Base-by-base conservation (phyloP, 345 rosid species). In the Acer campestre region DNA sequence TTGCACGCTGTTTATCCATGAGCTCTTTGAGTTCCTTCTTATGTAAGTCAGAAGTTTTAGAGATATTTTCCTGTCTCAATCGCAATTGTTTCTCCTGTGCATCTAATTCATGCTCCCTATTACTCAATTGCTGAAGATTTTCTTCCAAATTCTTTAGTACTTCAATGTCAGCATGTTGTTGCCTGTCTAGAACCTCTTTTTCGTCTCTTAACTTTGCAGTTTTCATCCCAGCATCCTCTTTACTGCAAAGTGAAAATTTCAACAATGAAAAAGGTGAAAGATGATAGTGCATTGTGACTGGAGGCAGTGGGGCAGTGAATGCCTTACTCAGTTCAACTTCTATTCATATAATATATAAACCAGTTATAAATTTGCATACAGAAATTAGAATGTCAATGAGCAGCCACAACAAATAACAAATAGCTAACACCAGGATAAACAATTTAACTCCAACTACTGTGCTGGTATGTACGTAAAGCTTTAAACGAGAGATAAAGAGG, bases 171-270 rank as follows among this genome's bases (percentile, higher is more conserved):
- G 97, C 88, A 85, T 90, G 94, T 20, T 91, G 98, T 68, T 96
- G 97, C 90, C 97, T 91, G 63, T 94, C 97, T 69, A 94, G 82
- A 77, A 94, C 97, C 90, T 96, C 99, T 75, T 96, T 91, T 82
- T 96, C 97, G 85, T 94, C 98, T 84, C 95, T 90, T 62, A 94
- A 88, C 88, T 88, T 90, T 5, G 90, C 85, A 83, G 98, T 96
- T 90, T 84, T 88, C 91, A 88, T 90, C 79, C 95, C 97, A 83
- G 98, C 99, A 64, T 94, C 95, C 85, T 92, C 97, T 84, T 96
- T 96, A 73, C 98, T 96, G 90, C 84, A 83, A 84, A 59, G 81
- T 68, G 61, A 80, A 63, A 63, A 68, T 74, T 73, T 48, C 67
- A 29, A 31, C 22, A 49, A 73, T 46, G 68, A 46, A 59, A 49